Base-by-base conservation (phyloP, 305 asterid genomes). In the Solanum hybrid region DNA sequence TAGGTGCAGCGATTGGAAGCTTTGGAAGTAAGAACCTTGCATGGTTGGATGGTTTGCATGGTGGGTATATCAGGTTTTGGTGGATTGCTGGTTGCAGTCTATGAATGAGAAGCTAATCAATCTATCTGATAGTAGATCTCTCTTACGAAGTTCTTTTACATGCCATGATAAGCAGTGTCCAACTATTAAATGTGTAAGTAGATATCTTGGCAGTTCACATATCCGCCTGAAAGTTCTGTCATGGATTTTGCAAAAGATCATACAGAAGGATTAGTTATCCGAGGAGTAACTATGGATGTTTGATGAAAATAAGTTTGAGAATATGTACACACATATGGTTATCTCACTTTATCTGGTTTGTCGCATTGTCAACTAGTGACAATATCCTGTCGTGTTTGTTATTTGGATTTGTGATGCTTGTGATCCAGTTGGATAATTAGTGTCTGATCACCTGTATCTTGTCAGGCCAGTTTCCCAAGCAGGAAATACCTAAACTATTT, bases 11-110 rank as follows among this genome's bases (percentile, higher is more conserved):
- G 34, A 91, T 90, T 92, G 93, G 94, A 89, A 90, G 91, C 92
- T 93, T 87, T 89, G 93, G 89, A 92, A 90, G 91, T 91, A 94
- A 89, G 92, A 91, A 94, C 92, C 91, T 92, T 92, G 92, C 94
- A 92, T 94, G 95, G 96, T 93, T 92, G 90, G 94, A 90, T 94
- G 93, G 91, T 91, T 93, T 92, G 95, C 92, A 92, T 81, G 89
- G 79, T 87, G 20, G 37, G 89, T 92, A 89, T 90, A 45, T 89
- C 86, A 89, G 91, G 77, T 89, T 91, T 90, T 91, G 92, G 90
- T 93, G 94, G 92, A 86, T 89, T 82, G 91, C 93, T 90, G 87
- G 89, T 78, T 89, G 91, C 88, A 88, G 91, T 75, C 75, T 20
- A 17, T 32, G 68, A 31, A 84, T 26, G 41, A 88, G 90, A 89